Conservation (phyloP, 225 moss, liverwort and hornwort genomes). For the Climacium dendroides region DNA sequence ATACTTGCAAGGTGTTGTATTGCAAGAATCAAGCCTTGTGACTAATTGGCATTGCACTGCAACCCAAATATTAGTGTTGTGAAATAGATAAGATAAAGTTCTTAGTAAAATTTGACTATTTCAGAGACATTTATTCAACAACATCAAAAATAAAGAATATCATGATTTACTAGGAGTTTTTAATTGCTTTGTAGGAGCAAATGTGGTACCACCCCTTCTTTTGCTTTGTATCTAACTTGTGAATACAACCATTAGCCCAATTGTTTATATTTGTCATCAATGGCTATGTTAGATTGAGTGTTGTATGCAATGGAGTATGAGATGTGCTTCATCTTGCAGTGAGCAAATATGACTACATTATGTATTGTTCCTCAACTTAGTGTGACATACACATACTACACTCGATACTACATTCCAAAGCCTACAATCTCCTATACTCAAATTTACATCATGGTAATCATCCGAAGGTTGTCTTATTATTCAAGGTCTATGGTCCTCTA, state of each 20-base stretch:
- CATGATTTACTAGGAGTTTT: not conserved
- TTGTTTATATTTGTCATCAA: not conserved
- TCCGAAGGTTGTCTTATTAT: not conserved
- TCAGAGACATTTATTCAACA: not conserved
- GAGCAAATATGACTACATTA: not conserved
- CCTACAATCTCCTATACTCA: not conserved
- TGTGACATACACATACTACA: rapidly evolving
- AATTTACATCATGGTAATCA: not conserved
- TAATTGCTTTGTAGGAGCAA: not conserved
- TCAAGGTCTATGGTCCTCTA: rapidly evolving
- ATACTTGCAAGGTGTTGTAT: no score
- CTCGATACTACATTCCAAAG: rapidly evolving
- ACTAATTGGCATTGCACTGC: not conserved
- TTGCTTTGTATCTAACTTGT: not conserved
- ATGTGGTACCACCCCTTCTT: not conserved
- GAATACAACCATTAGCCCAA: no score
- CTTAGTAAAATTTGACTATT: not conserved
- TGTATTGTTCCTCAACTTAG: not conserved
- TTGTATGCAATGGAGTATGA: not conserved
- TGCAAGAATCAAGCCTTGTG: not conserved
- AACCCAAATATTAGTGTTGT: no score
- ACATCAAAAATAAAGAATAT: not conserved
- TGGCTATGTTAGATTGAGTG: not conserved
- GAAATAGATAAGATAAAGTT: not conserved
- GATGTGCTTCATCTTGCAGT: not conserved